Conservation (phyloP, 495 filamentous ascomycete genomes). For the Penicillium cosmopolitanum region DNA sequence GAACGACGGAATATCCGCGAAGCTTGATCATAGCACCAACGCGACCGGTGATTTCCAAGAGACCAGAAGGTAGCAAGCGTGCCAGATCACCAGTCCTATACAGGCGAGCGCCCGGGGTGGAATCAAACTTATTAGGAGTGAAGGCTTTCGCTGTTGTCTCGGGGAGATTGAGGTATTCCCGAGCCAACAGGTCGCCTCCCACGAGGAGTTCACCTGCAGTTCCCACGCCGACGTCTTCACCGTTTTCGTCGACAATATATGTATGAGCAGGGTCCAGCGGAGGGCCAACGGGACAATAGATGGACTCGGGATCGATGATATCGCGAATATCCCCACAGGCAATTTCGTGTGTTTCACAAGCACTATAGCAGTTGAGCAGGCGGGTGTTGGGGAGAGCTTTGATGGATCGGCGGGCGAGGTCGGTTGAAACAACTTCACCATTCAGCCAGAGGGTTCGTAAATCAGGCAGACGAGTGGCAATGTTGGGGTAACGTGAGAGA, state of each 20-base stretch:
- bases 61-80: conserved; percentile 65
- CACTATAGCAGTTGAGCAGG: conserved; percentile 71
- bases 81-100: conserved; percentile 90
- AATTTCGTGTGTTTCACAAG: conserved; percentile 74
- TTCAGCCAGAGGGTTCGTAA: conserved; percentile 69
- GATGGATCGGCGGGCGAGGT: conserved; percentile 62
- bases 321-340: conserved; percentile 70
- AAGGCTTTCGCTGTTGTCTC: conserved; percentile 78
- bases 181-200: conserved; percentile 77
- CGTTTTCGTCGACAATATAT: conserved; percentile 63
- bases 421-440: conserved; percentile 71
- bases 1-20: conserved; percentile 76
- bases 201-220: conserved; percentile 80
- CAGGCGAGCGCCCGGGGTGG: conserved; percentile 52
- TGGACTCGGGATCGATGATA: conserved; percentile 56
- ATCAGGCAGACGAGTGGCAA: conserved; percentile 58
- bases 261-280: conserved; percentile 60
- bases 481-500: conserved; percentile 60
- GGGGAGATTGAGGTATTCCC: conserved; percentile 79
- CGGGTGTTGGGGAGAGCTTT: conserved; percentile 65
- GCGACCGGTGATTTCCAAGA: conserved; percentile 80
- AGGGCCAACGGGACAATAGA: conserved; percentile 65
- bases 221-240: conserved; percentile 61
- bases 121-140: conserved; percentile 60
- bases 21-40: conserved; percentile 80